Conservation (phyloP, 2,329 filamentous ascomycete species). For the Trichoderma polysporum region DNA sequence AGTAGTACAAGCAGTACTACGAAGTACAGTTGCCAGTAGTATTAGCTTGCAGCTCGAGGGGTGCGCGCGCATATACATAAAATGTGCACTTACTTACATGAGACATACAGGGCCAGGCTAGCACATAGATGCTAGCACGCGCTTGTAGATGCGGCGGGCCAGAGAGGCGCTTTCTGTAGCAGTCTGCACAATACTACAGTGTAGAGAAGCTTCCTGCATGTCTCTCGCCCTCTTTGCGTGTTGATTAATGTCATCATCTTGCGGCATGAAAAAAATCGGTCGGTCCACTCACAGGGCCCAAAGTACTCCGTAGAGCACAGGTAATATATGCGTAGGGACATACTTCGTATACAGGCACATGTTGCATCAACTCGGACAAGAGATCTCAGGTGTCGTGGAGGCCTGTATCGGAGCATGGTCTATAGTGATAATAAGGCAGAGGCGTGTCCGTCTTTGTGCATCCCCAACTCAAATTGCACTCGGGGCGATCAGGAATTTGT, state of each 20-base stretch:
- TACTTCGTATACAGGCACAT: background rate
- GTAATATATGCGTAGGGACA: background rate
- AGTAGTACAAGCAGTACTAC: background rate
- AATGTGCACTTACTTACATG: background rate
- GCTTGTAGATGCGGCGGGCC: background rate
- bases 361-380: background rate
- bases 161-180: slow-evolving; percentile 3
- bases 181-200: background rate
- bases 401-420: slow-evolving; percentile 8
- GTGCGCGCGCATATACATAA: background rate
- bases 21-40: background rate
- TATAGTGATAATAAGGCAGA: background rate
- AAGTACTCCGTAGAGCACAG: background rate
- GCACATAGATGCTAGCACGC: background rate
- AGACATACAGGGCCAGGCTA: background rate
- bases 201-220: background rate
- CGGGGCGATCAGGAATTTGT: slow-evolving; percentile 7
- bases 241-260: background rate
- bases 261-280: background rate
- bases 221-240: background rate
- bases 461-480: background rate
- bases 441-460: background rate
- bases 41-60: slow-evolving; percentile 2
- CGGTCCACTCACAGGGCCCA: background rate
- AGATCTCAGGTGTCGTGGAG: background rate